Evolutionary conservation across 805 yeast species (phyloP), one percentile per base, ranked within the genome.

Genomic region (Komagataella pastoris): DNA sequence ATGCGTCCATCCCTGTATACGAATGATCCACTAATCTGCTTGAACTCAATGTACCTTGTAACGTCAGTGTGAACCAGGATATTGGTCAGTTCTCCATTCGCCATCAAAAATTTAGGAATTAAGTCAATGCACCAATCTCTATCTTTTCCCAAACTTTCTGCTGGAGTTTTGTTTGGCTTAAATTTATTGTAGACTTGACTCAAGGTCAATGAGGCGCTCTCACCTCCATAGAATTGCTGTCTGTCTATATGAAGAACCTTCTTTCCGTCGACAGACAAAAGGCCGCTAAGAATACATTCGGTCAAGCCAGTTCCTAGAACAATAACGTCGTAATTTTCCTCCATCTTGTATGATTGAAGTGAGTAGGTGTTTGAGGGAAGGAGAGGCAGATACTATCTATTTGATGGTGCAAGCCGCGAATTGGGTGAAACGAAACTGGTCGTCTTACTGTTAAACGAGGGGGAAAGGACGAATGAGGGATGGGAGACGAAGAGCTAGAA

Each of bases 81-180:
- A 66, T 91, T 91, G 56, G 97, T 93, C 67, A 93, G 79, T 65
- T 91, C 99, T 46, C 99, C 99, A 64, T 89, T 88, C 52, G 97
- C 90, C 99, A 93, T 93, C 59, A 93, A 73, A 60, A 93, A 90
- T 70, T 93, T 93, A 47, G 99, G 99, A 62, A 93, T 88, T 69
- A 93, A 76, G 65, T 93, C 99, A 50, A 93, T 93, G 69, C 95
- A 89, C 97, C 98, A 93, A 67, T 93, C 98, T 57, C 98, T 79
- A 63, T 88, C 96, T 62, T 95, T 81, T 50, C 99, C 98, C 56
- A 82, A 77, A 56, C 79, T 76, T 18, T 73, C 74, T 55, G 83
- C 85, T 46, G 88, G 83, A 58, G 78, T 76, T 56, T 81, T 85
- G 50, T 78, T 73, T 36, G 97, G 96, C 65, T 89, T 88, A 76